These are phyloP conservation scores for Plectranthus barbatus DNA, from an alignment of 257 asterid species.

Conservation along the genomic window DNA sequence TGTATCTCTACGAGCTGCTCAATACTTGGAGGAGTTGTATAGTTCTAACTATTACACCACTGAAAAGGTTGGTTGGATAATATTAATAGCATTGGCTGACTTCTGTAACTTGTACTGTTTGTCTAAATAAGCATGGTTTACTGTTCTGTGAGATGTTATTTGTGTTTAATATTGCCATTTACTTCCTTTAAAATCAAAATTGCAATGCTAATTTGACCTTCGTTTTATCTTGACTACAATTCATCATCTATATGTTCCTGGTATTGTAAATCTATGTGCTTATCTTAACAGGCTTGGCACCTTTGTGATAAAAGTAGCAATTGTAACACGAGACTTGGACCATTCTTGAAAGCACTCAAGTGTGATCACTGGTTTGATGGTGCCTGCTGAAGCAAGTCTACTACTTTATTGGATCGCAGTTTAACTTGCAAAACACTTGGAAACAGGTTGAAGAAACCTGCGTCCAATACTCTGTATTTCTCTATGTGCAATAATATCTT, in stretches of 20 bases:
- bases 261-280: not conserved
- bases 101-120: not conserved
- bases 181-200: not conserved
- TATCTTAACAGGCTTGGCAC: conserved; percentile 85
- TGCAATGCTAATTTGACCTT: not conserved
- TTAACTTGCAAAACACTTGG: not conserved
- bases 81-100: not conserved
- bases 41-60: conserved; percentile 76
- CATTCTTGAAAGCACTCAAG: conserved; percentile 72
- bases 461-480: no score
- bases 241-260: not conserved
- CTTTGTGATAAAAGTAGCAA: conserved; percentile 79
- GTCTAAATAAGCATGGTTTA: not conserved
- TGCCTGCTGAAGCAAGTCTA: conserved; percentile 81
- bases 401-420: not conserved
- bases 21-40: conserved; percentile 95
- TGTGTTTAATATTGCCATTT: not conserved
- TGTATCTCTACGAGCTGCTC: conserved; percentile 93
- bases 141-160: not conserved
- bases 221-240: not conserved
- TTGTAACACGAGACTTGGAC: conserved; percentile 87
- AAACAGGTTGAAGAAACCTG: conserved; percentile 94
- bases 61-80: conserved; percentile 60
- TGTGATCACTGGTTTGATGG: conserved; percentile 98
- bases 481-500: no score